Evolutionary conservation across 116 monocot species (phyloP).

Genomic region (Papilionanthe hybrid): DNA sequence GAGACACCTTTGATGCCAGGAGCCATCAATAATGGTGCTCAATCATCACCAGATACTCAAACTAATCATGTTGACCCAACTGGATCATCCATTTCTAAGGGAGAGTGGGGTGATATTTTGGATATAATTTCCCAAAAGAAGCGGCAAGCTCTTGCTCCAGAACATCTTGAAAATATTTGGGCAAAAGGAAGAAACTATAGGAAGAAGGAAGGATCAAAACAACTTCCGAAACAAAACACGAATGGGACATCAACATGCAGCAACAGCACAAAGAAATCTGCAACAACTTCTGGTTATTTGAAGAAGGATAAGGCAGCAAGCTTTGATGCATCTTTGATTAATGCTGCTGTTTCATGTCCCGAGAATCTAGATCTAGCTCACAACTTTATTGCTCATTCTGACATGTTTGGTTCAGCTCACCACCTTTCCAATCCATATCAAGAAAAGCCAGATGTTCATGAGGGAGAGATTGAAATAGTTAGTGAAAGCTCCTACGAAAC

Average conservation of each 20-base stretch:
- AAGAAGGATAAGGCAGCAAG: conserved; percentile 14
- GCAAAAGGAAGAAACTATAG: conserved; percentile 81
- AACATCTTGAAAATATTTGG: conserved; percentile 95
- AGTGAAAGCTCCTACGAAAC: conserved; percentile 65
- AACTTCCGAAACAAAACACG: conserved; percentile 10
- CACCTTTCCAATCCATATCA: conserved; percentile 14
- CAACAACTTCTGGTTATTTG: neutral
- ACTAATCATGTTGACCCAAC: conserved; percentile 16
- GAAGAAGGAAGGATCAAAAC: conserved; percentile 36
- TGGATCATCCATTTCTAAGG: conserved; percentile 21
- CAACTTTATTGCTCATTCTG: conserved; percentile 15
- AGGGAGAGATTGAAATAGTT: conserved; percentile 47
- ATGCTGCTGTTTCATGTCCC: neutral
- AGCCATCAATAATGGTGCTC: neutral
- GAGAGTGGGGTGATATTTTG: conserved; percentile 56
- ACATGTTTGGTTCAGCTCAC: conserved; percentile 25
- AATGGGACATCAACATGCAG: conserved; percentile 7
- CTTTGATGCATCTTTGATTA: conserved; percentile 9
- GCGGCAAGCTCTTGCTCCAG: conserved; percentile 68
- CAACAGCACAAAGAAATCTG: conserved; percentile 8
- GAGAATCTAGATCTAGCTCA: conserved; percentile 12
- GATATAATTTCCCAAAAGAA: conserved; percentile 65
- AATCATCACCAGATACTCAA: conserved; percentile 12
- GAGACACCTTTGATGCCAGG: conserved; percentile 2
- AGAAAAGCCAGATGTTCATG: conserved; percentile 23